Base-by-base conservation (phyloP, 441 rosid species). In the Syzygium syzygioides region DNA sequence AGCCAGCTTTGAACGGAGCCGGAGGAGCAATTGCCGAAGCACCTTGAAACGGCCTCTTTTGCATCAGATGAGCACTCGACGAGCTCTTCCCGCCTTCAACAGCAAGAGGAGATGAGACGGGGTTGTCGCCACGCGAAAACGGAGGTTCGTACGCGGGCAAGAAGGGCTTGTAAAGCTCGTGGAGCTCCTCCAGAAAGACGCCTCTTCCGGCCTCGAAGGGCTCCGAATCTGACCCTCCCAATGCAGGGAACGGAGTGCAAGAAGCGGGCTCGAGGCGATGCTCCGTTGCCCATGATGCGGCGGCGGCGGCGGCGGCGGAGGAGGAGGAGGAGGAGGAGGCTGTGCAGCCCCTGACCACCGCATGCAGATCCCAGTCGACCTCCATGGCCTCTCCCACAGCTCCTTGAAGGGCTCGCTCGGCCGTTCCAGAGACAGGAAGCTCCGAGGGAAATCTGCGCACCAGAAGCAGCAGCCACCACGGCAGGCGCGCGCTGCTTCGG, bases 81-180 rank as follows among this genome's bases (percentile, higher is more conserved):
- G 83, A 76, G 53, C 83, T 41, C 83, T 20, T 23, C 53, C n/a
- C n/a, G 52, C 83, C 52, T 37, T 37, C 59, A 8, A 59, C 45
- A 2, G 87, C 59, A 19, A 59, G 83, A 30, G 86, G 59, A 53
- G 86, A 85, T 5, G 59, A 85, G 64, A 85, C 64, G 10, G 87
- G 66, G 50, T 17, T 26, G 52, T 55, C 30, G 86, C 30, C 12
- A 26, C 56, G 59, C 68, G 50, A 55, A 30, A 25, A 13, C 45
- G 32, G 50, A 55, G 87, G 52, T 11, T 32, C 64, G 2, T 25
- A 59, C 25, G 59, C 41, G 64, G 48, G 87, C 64, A 85, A 57
- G 68, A 85, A 85, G 87, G 87, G 87, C 87, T 56, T 56, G 87
- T 85, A 85, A 37, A 85, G 87, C 50, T 85, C 87, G 59, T 85